phyloP scores from a whole-genome alignment of 495 filamentous ascomycete genomes.

The Penicillium ochrochloron region DNA sequence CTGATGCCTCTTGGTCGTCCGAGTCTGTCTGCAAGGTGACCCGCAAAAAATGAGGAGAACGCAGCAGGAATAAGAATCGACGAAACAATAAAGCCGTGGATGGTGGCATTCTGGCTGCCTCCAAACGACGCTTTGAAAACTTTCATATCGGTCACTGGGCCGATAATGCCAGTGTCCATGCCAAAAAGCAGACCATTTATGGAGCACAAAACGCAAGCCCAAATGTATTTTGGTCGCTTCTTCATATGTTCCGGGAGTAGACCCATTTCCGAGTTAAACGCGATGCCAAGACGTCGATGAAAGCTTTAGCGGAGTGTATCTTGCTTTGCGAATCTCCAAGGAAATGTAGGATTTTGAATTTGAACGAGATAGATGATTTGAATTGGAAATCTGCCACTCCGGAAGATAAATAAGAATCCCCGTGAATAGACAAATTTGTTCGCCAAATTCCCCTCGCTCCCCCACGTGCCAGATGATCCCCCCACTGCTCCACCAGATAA shows the following conservation, averaged over 20 bases:
- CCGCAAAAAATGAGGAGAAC: constrained; percentile 64
- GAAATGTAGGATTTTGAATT: background rate
- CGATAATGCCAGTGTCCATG: constrained; percentile 67
- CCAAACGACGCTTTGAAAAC: constrained; percentile 53
- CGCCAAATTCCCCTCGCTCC: constrained; percentile 6
- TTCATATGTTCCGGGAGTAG: background rate
- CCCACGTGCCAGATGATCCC: constrained; percentile 1
- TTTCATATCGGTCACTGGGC: constrained; percentile 64
- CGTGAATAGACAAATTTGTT: background rate
- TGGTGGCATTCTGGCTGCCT: constrained; percentile 56
- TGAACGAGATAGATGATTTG: background rate
- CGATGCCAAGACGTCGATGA: constrained; percentile 2
- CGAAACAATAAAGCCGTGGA: constrained; percentile 66
- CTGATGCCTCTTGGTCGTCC: constrained; percentile 58
- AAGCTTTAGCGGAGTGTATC: background rate
- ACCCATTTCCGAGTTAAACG: background rate
- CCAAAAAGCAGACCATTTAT: constrained; percentile 36
- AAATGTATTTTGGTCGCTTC: constrained; percentile 27
- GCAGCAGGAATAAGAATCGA: constrained; percentile 66
- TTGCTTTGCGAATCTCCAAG: background rate
- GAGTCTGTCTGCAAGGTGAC: constrained; percentile 61
- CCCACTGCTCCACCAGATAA: constrained; percentile 14
- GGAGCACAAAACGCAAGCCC: constrained; percentile 30
- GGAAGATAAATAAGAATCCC: background rate
- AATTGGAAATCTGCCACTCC: background rate